Evolutionary conservation across 305 asterid species (phyloP), one percentile per base, ranked within the genome.

Genomic region (Solanum hybrid): DNA sequence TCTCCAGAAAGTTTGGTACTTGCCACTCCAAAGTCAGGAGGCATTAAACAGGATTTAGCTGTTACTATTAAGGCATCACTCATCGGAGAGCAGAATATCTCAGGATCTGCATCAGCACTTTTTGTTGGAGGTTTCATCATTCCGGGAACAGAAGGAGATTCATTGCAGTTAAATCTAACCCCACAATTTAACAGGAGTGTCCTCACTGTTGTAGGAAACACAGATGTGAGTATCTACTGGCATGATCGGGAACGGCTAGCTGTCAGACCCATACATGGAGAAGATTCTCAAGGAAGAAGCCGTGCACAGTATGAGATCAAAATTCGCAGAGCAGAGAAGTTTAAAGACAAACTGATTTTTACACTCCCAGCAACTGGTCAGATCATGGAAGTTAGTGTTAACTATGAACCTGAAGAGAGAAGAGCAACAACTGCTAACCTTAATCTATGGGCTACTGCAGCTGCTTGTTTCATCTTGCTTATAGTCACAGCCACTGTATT

Each of bases 311-410:
- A 94, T 42, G 97, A 95, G 94, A 93, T 97, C 90, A 92, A 90
- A 89, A 94, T 90, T 69, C 87, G 26, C 81, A 93, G 93, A 80
- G 86, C 86, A 1, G 92, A 91, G 86, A 92, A 89, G 86, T 92
- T 95, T 80, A 90, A 86, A 85, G 99, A 96, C 90, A 93, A 86
- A 46, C 89, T 97, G 91, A 81, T 94, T 88, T 92, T 97, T 92
- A 92, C 94, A 14, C 98, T 97, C 88, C 97, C 97, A 3, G 93
- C 96, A 79, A 96, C 98, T 1, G 97, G 96, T 75, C 99, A 97
- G 93, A 93, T 93, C 89, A 94, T 92, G 35, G 97, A 94, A 90
- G 91, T 97, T n/a, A 90, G 83, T 83, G 95, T 95, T 61, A 93
- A 86, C 86, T 95, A 92, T 40, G 94, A 94, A 77, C 96, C 95